phyloP scores from a whole-genome alignment of 148 eudicot genomes.

The Rhododendron molle region DNA sequence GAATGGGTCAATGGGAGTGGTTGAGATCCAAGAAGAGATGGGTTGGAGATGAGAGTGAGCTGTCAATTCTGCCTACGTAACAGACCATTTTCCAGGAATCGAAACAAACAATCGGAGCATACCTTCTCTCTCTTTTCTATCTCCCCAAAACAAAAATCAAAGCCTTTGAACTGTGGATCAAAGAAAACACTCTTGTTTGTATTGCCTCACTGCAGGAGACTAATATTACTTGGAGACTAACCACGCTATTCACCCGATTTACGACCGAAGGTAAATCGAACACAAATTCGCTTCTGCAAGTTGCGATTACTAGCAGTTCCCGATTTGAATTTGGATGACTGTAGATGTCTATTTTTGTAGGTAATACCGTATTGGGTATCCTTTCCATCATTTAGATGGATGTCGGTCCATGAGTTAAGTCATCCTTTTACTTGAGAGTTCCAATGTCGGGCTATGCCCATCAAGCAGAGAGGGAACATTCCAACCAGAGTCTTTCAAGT shows the following conservation, averaged over 20 bases:
- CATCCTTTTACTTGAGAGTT: background rate
- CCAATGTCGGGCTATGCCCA: conserved; percentile 21
- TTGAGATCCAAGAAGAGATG: no score
- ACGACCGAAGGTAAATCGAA: background rate
- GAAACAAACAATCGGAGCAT: background rate
- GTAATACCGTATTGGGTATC: background rate
- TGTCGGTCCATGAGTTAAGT: background rate
- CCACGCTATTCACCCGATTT: background rate
- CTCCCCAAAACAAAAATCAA: background rate
- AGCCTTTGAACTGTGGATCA: background rate
- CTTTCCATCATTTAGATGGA: background rate
- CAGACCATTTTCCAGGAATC: background rate
- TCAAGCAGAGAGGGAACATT: conserved; percentile 32
- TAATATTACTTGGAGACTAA: background rate
- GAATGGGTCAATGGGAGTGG: no score
- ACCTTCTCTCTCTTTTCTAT: background rate
- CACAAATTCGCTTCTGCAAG: background rate
- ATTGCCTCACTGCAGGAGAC: background rate
- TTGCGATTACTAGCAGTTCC: background rate
- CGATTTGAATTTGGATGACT: background rate
- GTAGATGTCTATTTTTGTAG: conserved; percentile 9
- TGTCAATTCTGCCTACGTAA: background rate
- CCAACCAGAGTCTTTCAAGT: conserved; percentile 27
- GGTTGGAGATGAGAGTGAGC: background rate
- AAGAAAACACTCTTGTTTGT: background rate